These are phyloP conservation scores for Volvariella surrecta DNA, from an alignment of 1,284 basidiomycete genomes.

Conservation along the genomic window DNA sequence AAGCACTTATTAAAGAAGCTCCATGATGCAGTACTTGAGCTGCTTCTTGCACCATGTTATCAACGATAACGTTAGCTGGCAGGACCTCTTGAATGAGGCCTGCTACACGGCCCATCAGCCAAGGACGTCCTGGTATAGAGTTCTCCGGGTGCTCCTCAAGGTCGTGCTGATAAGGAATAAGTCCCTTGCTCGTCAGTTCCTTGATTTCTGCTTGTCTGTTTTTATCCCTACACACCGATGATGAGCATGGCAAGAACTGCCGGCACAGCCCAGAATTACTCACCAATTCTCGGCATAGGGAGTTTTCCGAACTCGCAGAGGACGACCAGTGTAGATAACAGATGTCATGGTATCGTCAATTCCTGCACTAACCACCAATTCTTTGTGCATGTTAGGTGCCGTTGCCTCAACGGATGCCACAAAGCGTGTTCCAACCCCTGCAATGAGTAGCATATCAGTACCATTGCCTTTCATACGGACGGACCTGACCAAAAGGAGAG, in stretches of 20 bases:
- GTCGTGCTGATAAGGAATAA: conserved; percentile 67
- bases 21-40: conserved; percentile 32
- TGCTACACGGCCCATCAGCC: conserved; percentile 77
- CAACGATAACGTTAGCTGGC: conserved; percentile 76
- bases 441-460: background rate
- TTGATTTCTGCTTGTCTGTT: conserved; percentile 71
- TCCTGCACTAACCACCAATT: conserved; percentile 54
- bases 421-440: conserved; percentile 78
- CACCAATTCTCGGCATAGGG: conserved; percentile 77
- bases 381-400: conserved; percentile 80
- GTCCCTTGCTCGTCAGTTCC: conserved; percentile 67
- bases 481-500: background rate
- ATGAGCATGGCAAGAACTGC: conserved; percentile 2
- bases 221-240: conserved; percentile 25
- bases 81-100: conserved; percentile 67
- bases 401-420: conserved; percentile 77
- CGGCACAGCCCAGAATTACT: conserved; percentile 14
- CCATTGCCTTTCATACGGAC: background rate
- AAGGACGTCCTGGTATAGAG: conserved; percentile 36
- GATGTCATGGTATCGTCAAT: conserved; percentile 72
- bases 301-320: conserved; percentile 75
- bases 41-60: conserved; percentile 73
- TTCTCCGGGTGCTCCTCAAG: conserved; percentile 72
- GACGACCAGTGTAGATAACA: conserved; percentile 83
- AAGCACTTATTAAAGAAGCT: conserved; percentile 23